Conservation (phyloP, 2,329 filamentous ascomycete genomes). For the Dryadomyces quercivorus region DNA sequence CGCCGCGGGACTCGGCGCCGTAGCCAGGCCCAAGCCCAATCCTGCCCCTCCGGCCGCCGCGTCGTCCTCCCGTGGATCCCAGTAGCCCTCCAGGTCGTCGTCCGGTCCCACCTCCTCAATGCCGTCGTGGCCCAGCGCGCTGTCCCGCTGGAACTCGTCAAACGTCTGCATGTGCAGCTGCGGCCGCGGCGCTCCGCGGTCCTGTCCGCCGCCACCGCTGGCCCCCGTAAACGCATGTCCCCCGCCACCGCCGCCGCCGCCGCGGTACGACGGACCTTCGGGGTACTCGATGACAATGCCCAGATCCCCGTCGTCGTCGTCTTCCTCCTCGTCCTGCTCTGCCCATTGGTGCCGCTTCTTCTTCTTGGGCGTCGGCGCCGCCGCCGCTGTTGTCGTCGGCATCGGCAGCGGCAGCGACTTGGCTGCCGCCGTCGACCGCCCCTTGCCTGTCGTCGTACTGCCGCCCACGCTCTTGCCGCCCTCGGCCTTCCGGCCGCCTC, state of each 20-base stretch:
- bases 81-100: slow-evolving; percentile 11
- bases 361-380: slow-evolving; percentile 12
- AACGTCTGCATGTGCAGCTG: slow-evolving; percentile 11
- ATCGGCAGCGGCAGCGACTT: slow-evolving; percentile 11
- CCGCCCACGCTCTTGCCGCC: background rate
- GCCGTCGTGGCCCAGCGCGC: slow-evolving; percentile 7
- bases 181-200: background rate
- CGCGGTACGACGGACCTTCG: slow-evolving; percentile 27
- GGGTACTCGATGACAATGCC: slow-evolving; percentile 49
- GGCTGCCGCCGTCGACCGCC: background rate
- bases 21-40: background rate
- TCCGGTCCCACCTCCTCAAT: slow-evolving; percentile 18
- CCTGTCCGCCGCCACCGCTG: background rate
- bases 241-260: background rate
- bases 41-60: background rate
- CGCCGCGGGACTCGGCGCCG: background rate
- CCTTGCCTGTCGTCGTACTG: background rate
- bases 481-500: background rate
- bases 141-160: slow-evolving; percentile 11
- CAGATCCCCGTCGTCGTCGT: slow-evolving; percentile 43
- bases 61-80: slow-evolving; percentile 10
- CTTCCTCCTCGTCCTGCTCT: slow-evolving; percentile 36
- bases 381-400: slow-evolving; percentile 6
- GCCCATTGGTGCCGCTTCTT: slow-evolving; percentile 21
- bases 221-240: too few relatives aligned